Conservation (phyloP, 1,139 yeast species). For the Debaryomyces psychrophilus region DNA sequence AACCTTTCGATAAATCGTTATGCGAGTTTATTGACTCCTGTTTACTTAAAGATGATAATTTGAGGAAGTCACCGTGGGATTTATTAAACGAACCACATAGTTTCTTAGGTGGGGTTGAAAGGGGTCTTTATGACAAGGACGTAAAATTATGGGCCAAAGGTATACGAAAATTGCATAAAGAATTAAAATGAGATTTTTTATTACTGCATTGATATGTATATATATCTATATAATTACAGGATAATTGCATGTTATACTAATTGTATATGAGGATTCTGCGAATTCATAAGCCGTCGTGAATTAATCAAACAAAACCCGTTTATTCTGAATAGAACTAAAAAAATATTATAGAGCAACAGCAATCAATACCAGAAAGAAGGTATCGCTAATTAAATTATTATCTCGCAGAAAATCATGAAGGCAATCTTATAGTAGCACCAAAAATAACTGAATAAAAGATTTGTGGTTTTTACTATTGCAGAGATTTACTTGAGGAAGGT, state of each 20-base stretch:
- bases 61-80: conserved; percentile 66
- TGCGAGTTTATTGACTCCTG: conserved; percentile 70
- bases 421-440: no score
- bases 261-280: neutral
- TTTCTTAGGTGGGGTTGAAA: conserved; percentile 48
- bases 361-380: neutral
- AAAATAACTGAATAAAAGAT: no score
- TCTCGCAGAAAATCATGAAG: neutral
- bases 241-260: neutral
- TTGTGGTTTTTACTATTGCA: no score
- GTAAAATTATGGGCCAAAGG: conserved; percentile 54
- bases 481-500: conserved; percentile 6
- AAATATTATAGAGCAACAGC: neutral
- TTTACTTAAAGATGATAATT: conserved; percentile 63
- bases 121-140: conserved; percentile 46
- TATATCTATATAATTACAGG: neutral
- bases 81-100: conserved; percentile 44
- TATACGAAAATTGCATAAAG: conserved; percentile 38
- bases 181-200: conserved; percentile 17
- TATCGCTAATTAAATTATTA: neutral
- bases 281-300: neutral
- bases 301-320: neutral
- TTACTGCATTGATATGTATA: neutral
- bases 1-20: conserved; percentile 43
- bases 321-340: neutral